Evolutionary conservation across 2,329 filamentous ascomycete species (phyloP), one percentile per base, ranked within the genome.

Genomic region (Verticillium nubilum): DNA sequence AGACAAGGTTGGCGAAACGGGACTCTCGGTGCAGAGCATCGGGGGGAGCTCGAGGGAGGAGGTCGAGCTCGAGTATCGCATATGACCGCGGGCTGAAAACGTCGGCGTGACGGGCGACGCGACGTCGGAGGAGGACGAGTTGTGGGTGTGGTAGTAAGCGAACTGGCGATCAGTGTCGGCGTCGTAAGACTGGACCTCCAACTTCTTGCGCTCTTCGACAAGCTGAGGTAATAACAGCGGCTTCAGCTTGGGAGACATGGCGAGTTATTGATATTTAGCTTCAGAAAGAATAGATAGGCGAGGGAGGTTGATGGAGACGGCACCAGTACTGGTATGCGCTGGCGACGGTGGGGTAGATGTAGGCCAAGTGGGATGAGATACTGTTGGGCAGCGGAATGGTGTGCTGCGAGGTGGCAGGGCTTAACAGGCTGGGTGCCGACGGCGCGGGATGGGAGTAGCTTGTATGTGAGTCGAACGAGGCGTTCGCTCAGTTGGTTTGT

Each of bases 41-140:
- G 76, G 81, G 60, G 81, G 87, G 9, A 90, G 80, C 59, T 90
- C 88, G 59, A 91, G 78, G 5, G 92, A 96, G 1, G 92, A 96
- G 28, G 83, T 82, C 0, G 92, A 95, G 75, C 91, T 94, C 26
- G 87, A 83, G 66, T 84, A 85, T 66, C 86, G 83, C 55, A 83
- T 75, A 72, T 89, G 86, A 33, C 84, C 84, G 61, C 83, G 83
- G 55, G 86, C 73, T 3, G 82, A 88, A 68, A 89, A 90, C 19
- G 86, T 90, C 25, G 89, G 88, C 50, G 88, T 91, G 37, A 87
- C 76, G 57, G 89, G 89, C 23, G 89, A 88, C 13, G 86, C 84
- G 65, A 87, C 78, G 65, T 90, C 89, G 23, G 89, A 91, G 12
- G 80, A 80, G 19, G 82, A 86, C 4, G 82, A 85, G 68, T 82